Conservation (phyloP, 2,329 filamentous ascomycete species). For the Myriosclerotinia scirpicola region DNA sequence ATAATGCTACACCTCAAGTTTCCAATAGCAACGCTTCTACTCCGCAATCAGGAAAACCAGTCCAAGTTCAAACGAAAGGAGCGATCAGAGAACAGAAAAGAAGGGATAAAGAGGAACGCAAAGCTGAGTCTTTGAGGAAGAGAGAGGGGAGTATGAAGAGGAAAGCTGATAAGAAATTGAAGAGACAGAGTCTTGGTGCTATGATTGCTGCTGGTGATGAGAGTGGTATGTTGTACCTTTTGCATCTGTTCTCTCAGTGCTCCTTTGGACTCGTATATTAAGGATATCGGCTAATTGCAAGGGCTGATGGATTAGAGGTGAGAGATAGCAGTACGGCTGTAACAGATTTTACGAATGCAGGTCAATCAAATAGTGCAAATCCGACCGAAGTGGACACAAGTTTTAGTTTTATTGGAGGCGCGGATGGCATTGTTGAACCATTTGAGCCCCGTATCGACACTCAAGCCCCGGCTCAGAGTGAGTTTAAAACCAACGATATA, state of each 20-base stretch:
- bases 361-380: background rate
- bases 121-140: conserved; percentile 25
- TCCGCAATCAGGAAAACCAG: background rate
- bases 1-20: background rate
- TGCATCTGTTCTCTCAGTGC: background rate
- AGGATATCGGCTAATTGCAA: background rate
- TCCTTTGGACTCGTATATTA: background rate
- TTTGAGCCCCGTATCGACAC: background rate
- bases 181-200: background rate
- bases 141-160: background rate
- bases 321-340: background rate
- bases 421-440: background rate
- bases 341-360: background rate
- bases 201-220: background rate
- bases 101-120: conserved; percentile 31
- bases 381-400: background rate
- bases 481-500: background rate
- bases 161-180: conserved; percentile 1
- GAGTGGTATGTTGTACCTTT: background rate
- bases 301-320: background rate
- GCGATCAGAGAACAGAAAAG: conserved; percentile 31
- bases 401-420: background rate
- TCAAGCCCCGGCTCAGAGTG: background rate
- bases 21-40: background rate
- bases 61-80: conserved; percentile 27